Percentiles rank a stretch among this genome's conserved stretches.
Evolutionary conservation across 495 filamentous ascomycete genomes (phyloP).

Genomic region (Xylaria flabelliformis): DNA sequence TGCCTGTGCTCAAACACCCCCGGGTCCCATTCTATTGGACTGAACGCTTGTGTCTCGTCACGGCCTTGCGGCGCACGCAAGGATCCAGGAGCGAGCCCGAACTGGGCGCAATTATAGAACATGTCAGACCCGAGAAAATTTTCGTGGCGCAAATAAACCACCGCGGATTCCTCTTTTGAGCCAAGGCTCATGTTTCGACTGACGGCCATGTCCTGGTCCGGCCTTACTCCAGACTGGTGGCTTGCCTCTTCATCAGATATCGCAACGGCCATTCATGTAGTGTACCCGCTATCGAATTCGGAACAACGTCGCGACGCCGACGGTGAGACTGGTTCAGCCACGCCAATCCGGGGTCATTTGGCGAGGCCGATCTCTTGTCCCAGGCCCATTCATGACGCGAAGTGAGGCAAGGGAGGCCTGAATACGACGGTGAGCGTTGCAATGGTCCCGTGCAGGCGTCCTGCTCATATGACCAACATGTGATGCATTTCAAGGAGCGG

Average conservation of each 20-base stretch:
- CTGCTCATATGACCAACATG: background rate
- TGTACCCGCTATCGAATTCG: background rate
- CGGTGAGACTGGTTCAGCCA: background rate
- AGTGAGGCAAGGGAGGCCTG: background rate
- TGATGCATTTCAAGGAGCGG: background rate
- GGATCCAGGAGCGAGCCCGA: slow-evolving; percentile 8
- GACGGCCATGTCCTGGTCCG: slow-evolving; percentile 8
- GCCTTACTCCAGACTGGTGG: background rate
- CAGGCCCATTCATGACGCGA: too few relatives aligned
- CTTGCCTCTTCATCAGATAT: background rate
- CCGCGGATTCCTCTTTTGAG: background rate
- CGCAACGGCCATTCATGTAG: background rate
- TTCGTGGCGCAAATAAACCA: slow-evolving; percentile 18
- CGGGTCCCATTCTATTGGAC: slow-evolving; percentile 1
- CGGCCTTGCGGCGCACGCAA: background rate
- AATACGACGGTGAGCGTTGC: background rate
- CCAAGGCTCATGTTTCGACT: slow-evolving; percentile 10
- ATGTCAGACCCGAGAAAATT: slow-evolving; percentile 28
- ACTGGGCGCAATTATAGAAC: slow-evolving; percentile 20
- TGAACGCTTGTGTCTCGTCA: slow-evolving; percentile 14
- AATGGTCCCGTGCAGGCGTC: background rate
- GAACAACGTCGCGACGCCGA: background rate
- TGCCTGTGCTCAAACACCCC: background rate
- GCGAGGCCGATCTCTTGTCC: slow-evolving; percentile 16
- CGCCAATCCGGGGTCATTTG: slow-evolving; percentile 15